Evolutionary conservation across 2,329 filamentous ascomycete genomes (phyloP).

Genomic region (Stenocarpella maydis): DNA sequence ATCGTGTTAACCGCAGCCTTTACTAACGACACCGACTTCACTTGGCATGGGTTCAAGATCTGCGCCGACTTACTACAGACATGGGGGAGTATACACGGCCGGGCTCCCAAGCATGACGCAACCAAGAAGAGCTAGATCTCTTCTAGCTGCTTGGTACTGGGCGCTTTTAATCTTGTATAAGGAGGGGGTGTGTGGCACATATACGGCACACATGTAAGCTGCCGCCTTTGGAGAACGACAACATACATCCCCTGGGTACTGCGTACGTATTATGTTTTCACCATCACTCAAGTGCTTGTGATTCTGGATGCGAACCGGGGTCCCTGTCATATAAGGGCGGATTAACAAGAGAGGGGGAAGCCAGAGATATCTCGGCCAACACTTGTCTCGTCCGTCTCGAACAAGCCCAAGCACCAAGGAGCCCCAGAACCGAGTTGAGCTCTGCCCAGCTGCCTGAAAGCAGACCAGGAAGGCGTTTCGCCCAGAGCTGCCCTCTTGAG

Average conservation of each 20-base stretch:
- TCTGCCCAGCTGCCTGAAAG: neutral
- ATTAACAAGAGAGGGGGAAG: neutral
- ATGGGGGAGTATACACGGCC: conserved; percentile 1
- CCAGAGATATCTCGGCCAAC: neutral
- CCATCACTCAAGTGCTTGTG: neutral
- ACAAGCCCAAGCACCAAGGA: neutral
- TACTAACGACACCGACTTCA: conserved; percentile 8
- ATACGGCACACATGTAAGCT: neutral
- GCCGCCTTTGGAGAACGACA: neutral
- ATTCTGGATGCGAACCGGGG: neutral
- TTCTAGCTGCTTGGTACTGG: neutral
- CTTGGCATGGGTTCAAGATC: conserved; percentile 20
- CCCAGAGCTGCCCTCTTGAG: neutral
- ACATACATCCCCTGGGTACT: neutral
- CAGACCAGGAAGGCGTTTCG: neutral
- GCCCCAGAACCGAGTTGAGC: neutral
- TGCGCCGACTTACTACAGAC: neutral
- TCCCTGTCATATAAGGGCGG: neutral
- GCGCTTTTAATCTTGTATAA: neutral
- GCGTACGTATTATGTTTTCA: neutral
- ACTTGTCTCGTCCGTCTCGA: neutral
- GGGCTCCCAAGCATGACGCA: conserved; percentile 8
- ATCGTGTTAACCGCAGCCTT: neutral
- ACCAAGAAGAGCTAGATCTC: conserved; percentile 6
- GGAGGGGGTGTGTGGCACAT: neutral